phyloP scores from a whole-genome alignment of 2,329 filamentous ascomycete species.

The Chaetomium strumarium region DNA sequence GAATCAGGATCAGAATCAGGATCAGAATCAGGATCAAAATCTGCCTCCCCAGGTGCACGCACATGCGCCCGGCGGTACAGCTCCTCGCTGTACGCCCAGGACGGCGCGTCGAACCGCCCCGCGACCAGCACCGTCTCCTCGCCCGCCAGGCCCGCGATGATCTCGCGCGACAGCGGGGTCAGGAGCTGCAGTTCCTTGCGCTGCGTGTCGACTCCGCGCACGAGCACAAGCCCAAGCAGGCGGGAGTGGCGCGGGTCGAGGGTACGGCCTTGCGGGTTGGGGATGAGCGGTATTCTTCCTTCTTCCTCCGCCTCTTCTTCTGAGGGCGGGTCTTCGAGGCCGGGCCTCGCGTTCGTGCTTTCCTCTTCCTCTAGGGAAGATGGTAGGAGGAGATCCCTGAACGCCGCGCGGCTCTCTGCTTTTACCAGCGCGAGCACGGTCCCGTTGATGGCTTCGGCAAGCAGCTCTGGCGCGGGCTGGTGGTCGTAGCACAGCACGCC shows the following conservation, averaged over 20 bases:
- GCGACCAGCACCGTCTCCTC: slow-evolving; percentile 56
- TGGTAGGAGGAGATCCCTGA: slow-evolving; percentile 31
- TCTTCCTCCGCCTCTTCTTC: background rate
- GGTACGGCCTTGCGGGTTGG: slow-evolving; percentile 45
- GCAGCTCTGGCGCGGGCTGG: slow-evolving; percentile 50
- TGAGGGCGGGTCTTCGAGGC: background rate
- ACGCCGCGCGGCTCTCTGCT: slow-evolving; percentile 49
- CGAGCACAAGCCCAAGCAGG: slow-evolving; percentile 58
- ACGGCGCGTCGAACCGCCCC: slow-evolving; percentile 62
- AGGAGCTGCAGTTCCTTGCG: slow-evolving; percentile 56
- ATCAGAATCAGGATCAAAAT: background rate
- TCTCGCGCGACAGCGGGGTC: slow-evolving; percentile 47
- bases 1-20: background rate
- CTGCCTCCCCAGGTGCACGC: background rate
- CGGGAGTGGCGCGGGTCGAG: slow-evolving; percentile 56
- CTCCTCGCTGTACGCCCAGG: slow-evolving; percentile 65
- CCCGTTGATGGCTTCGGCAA: slow-evolving; percentile 64
- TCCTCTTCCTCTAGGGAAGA: background rate
- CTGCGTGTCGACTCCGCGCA: slow-evolving; percentile 61
- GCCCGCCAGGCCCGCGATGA: slow-evolving; percentile 19
- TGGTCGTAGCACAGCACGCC: slow-evolving; percentile 65
- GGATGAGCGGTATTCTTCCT: slow-evolving; percentile 47
- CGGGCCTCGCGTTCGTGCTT: background rate
- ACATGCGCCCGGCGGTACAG: slow-evolving; percentile 35
- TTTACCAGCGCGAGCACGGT: slow-evolving; percentile 62